Base-by-base conservation (phyloP, 2,329 filamentous ascomycete genomes). In the Monilinia aucupariae region DNA sequence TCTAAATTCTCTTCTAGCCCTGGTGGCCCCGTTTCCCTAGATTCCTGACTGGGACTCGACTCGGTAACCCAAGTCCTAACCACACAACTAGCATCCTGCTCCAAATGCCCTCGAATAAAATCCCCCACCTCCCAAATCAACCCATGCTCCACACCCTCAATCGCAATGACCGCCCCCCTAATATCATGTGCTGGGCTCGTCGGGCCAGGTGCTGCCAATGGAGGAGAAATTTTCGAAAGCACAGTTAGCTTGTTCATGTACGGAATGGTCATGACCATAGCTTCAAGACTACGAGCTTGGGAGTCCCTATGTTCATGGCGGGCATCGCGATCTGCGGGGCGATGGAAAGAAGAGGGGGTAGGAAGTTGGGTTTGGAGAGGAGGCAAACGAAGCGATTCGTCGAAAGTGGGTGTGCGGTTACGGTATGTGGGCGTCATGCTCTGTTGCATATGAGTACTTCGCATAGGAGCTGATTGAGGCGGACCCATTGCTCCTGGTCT, bases 121-220 rank as follows among this genome's bases (percentile, higher is more conserved):
- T 80, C 77, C 4, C 90, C 86, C 4, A 90, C 83, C 12, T 82
- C 79, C 1, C 78, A 74, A 12, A 83, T 72, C 27, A 83, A 68
- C n/a, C 71, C 70, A 8, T 73, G 67, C 63, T 87, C 83, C 22
- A 88, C 81, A 0, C 92, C 92, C 75, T 97, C 93, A 34, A 97
- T 78, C 0, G 90, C 88, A 66, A 97, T 87, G 45, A 97, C 83
- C 0, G 89, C 84, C 0, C 93, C 92, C n/a, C 92, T 84, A 8
- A 79, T 78, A 68, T 79, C 76, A 64, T 75, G 73, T 30, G 70
- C 59, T 59, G 75, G 62, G 70, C 74, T 68, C 43, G 70, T 60
- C 50, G 75, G 73, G 6, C 73, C 71, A 1, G 76, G 71, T 20
- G 77, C 69, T 7, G 77, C 76, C 17, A 90, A 78, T 0, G 90